phyloP scores from a whole-genome alignment of 1,284 basidiomycete genomes.

The Puccinia horiana region DNA sequence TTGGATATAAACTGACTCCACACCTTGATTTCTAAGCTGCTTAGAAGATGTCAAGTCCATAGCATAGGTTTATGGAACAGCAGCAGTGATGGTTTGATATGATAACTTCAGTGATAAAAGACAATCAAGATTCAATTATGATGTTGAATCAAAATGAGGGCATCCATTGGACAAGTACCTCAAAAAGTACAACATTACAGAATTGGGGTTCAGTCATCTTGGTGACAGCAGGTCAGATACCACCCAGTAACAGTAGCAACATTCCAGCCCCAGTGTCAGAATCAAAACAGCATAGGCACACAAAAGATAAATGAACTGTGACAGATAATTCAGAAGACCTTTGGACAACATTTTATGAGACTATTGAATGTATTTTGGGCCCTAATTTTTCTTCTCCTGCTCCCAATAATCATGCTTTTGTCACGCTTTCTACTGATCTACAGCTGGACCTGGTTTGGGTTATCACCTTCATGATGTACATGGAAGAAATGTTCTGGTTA shows the following conservation, averaged over 20 bases:
- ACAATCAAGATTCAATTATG: constrained; percentile 34
- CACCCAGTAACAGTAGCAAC: not conserved
- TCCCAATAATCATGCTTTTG: not conserved
- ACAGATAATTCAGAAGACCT: not conserved
- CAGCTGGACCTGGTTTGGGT: not conserved
- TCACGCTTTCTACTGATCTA: not conserved
- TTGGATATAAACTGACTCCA: not conserved
- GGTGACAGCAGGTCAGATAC: constrained; percentile 11
- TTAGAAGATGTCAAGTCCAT: constrained; percentile 49
- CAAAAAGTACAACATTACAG: not conserved
- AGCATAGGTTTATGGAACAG: constrained; percentile 26
- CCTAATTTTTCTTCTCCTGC: not conserved
- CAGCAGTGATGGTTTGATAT: constrained; percentile 48
- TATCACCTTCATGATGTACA: not conserved
- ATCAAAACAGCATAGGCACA: not conserved
- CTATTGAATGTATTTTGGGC: not conserved
- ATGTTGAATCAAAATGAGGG: constrained; percentile 10
- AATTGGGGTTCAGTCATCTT: constrained; percentile 20
- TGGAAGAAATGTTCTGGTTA: not conserved
- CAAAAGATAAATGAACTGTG: constrained; percentile 2
- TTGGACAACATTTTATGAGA: constrained; percentile 26
- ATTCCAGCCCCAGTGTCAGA: not conserved
- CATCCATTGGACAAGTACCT: not conserved
- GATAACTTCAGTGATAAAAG: constrained; percentile 33
- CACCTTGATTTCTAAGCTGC: constrained; percentile 4